Conservation (phyloP, 148 eudicot species). For the Chenopodium berlandieri region DNA sequence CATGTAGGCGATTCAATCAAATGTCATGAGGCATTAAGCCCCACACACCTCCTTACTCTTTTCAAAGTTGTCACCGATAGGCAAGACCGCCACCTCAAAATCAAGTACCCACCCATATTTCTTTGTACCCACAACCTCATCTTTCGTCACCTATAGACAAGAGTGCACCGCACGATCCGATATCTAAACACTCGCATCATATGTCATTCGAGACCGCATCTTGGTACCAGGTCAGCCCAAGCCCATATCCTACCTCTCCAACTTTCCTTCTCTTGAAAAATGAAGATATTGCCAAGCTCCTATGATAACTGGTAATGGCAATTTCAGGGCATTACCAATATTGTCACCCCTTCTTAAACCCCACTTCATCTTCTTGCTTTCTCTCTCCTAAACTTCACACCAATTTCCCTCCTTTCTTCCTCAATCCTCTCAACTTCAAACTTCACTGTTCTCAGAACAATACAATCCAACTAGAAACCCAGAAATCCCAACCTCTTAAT, state of each 20-base stretch:
- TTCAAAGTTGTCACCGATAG: too few species aligned
- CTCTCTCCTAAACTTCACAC: conserved; percentile 23
- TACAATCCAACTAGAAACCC: conserved; percentile 25
- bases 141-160: too few species aligned
- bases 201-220: too few species aligned
- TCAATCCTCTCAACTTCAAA: conserved; percentile 38
- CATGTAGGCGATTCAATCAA: too few species aligned
- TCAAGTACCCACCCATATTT: too few species aligned
- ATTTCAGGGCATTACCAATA: conserved; percentile 21
- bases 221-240: not conserved
- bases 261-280: not conserved
- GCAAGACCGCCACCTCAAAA: too few species aligned
- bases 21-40: too few species aligned
- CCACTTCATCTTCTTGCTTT: conserved; percentile 16
- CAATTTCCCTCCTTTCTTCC: conserved; percentile 8
- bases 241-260: too few species aligned
- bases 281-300: not conserved
- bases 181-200: too few species aligned
- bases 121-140: too few species aligned
- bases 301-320: conserved; percentile 26
- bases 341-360: conserved; percentile 20
- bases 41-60: too few species aligned
- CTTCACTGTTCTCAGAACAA: conserved; percentile 36
- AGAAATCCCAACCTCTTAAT: conserved; percentile 3
- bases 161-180: too few species aligned